These are phyloP conservation scores for Tricladium varicosporioides DNA, from an alignment of 2,329 filamentous ascomycete species.

Conservation along the genomic window DNA sequence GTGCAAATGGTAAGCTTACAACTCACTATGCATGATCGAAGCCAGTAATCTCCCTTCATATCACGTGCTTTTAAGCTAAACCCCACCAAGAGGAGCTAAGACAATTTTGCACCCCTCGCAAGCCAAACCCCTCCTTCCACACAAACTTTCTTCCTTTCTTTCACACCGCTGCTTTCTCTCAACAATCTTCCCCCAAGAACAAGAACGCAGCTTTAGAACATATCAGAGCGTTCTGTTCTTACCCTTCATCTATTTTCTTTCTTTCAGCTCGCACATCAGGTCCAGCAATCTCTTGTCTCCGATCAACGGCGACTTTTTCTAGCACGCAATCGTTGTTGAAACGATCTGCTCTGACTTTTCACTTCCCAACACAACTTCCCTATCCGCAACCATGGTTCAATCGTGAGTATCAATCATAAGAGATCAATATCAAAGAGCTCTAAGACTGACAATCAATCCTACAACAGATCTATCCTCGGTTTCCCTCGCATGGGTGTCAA, in stretches of 20 bases:
- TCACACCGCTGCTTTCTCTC: conserved; percentile 12
- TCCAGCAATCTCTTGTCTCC: conserved; percentile 8
- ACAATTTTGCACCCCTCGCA: neutral
- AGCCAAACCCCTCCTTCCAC: conserved; percentile 11
- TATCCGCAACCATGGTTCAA: conserved; percentile 53
- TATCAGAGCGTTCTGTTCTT: conserved; percentile 4
- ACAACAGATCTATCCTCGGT: conserved; percentile 70
- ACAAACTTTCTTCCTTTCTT: neutral
- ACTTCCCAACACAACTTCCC: conserved; percentile 8
- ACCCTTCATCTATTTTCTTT: conserved; percentile 13
- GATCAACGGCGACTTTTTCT: conserved; percentile 14
- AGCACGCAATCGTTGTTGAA: conserved; percentile 22
- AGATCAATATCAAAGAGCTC: conserved; percentile 1
- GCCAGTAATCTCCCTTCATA: too few relatives aligned
- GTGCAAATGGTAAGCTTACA: too few relatives aligned
- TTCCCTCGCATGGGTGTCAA: conserved; percentile 98
- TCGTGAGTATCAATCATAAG: conserved; percentile 44
- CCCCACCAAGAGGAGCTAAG: neutral
- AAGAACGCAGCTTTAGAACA: too few relatives aligned
- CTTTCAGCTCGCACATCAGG: neutral
- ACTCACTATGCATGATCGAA: too few relatives aligned
- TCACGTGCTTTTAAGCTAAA: neutral
- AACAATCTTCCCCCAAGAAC: neutral
- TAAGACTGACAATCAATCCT: conserved; percentile 14
- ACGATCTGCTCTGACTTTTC: conserved; percentile 15